Base-by-base conservation (phyloP, 257 asterid species). In the Solanum habrochaites region DNA sequence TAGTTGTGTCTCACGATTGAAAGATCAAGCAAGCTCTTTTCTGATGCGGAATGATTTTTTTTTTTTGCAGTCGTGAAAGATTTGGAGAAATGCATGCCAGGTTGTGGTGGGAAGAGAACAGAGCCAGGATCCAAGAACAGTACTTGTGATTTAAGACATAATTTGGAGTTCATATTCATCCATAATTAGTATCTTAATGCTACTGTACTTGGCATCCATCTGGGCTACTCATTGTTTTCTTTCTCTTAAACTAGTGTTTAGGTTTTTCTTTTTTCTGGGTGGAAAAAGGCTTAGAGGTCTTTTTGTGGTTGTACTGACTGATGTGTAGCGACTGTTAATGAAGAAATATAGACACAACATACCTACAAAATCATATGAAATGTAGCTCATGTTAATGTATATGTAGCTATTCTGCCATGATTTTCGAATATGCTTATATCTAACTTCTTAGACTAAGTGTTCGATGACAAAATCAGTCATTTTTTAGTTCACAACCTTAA, bases 71-170 rank as follows among this genome's bases (percentile, higher is more conserved):
- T 91, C 98, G 99, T 67, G 99, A 97, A 90, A 93, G 77, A 87
- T 97, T 97, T 47, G 98, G 95, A 81, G 99, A 97, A 93, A 93
- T 86, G 95, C 98, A 97, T 56, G 99, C 99, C 70, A 92, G 98
- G 91, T 77, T 91, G 89, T 97, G 99, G 99, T 97, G 99, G 99
- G 99, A 95, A 90, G 97, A 89, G 83, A 95, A 97, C 91, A 90
- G 94, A 94, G 90, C 96, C 74, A 91, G 99, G 89, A 95, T 97
- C 83, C 99, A 97, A 88, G 94, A 93, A 85, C 99, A 95, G 82
- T 97, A 95, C 92, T 89, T 97, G 89, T 97, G 93, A 95, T 80
- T 47, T 80, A 80, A 43, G 85, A 80, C 85, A 80, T 47, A 49
- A 15, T 47, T 27, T 80, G 43, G 29, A 47, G 67, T 78, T 78